Conservation (phyloP, 495 filamentous ascomycete genomes). For the Hyaloscypha hepaticicola region DNA sequence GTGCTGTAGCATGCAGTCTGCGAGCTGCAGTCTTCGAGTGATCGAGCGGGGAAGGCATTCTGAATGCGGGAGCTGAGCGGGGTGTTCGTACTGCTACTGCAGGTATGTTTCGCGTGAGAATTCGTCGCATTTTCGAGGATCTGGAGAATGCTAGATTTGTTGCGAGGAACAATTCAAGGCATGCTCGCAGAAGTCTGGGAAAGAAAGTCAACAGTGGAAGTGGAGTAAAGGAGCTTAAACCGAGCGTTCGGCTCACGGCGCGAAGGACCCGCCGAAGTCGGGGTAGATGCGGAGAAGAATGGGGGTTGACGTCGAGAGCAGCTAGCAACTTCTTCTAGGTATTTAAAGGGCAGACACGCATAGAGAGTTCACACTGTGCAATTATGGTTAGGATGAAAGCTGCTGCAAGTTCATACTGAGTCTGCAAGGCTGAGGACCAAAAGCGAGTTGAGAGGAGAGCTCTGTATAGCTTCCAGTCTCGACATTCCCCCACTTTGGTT, state of each 20-base stretch:
- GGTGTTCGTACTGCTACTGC: constrained; percentile 24
- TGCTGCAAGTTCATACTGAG: no score
- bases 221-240: not conserved
- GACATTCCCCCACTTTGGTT: no score
- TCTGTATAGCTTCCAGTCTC: no score
- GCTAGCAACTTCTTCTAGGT: no score
- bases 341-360: no score
- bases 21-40: constrained; percentile 31
- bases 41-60: constrained; percentile 28
- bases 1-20: constrained; percentile 60
- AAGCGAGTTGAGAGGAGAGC: no score
- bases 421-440: no score
- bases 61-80: constrained; percentile 23
- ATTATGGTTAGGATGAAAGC: no score
- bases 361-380: no score
- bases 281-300: no score
- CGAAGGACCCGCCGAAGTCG: no score
- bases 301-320: no score
- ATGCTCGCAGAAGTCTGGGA: not conserved
- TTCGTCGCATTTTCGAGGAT: constrained; percentile 28
- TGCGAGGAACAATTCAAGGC: constrained; percentile 11
- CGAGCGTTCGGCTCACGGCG: not conserved
- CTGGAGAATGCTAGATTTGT: not conserved
- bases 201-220: not conserved
- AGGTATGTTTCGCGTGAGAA: constrained; percentile 23